Evolutionary conservation across 2,329 filamentous ascomycete species (phyloP).

Genomic region (Arthrinium phaeospermum): DNA sequence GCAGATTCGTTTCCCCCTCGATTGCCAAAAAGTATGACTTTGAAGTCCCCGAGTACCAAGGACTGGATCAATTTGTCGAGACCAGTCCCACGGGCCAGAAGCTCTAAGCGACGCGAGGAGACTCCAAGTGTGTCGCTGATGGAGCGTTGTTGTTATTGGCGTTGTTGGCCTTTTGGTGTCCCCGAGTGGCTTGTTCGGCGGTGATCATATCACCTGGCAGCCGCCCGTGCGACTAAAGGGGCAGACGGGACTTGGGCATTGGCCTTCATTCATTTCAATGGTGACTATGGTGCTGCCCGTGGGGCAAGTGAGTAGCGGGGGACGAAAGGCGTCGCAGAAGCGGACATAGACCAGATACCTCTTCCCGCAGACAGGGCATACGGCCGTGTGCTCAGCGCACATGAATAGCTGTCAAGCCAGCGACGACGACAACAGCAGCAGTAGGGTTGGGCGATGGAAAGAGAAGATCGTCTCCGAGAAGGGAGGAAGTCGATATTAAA

Average conservation of each 20-base stretch:
- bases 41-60: conserved; percentile 81
- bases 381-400: conserved; percentile 62
- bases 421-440: neutral
- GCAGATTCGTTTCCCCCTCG: conserved; percentile 76
- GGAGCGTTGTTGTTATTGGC: neutral
- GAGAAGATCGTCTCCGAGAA: conserved; percentile 7
- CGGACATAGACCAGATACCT: conserved; percentile 63
- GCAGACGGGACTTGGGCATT: conserved; percentile 64
- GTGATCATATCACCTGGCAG: conserved; percentile 57
- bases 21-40: conserved; percentile 87
- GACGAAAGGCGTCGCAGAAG: conserved; percentile 59
- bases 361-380: conserved; percentile 66
- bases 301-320: conserved; percentile 55
- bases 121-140: conserved; percentile 17
- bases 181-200: conserved; percentile 17
- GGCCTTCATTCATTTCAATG: conserved; percentile 57
- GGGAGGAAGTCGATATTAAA: conserved; percentile 4
- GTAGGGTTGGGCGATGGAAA: neutral
- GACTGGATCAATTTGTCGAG: conserved; percentile 89
- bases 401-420: conserved; percentile 49
- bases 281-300: conserved; percentile 45
- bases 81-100: conserved; percentile 59
- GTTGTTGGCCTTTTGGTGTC: neutral
- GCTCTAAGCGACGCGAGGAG: conserved; percentile 47
- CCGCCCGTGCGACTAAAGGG: conserved; percentile 63